Evolutionary conservation across 371 early-diverging fungal species (phyloP).

Genomic region (Mucor lusitanicus): DNA sequence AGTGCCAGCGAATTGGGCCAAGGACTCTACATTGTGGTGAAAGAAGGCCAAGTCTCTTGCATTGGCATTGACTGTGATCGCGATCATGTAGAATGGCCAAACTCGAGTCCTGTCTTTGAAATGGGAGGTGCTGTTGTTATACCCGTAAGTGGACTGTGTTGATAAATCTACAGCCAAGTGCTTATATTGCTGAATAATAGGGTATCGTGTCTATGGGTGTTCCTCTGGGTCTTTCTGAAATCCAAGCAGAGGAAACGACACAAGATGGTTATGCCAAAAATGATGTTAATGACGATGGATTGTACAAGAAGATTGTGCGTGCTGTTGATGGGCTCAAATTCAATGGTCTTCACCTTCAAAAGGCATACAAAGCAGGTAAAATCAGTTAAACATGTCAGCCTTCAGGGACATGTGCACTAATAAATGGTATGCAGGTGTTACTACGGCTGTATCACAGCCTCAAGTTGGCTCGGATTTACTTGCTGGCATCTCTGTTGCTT

Average conservation of each 20-base stretch:
- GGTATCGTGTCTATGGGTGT: conserved; percentile 56
- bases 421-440: conserved; percentile 36
- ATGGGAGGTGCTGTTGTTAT: conserved; percentile 47
- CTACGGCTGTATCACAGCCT: conserved; percentile 58
- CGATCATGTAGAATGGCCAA: conserved; percentile 44
- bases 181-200: conserved; percentile 16
- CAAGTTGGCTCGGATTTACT: conserved; percentile 31
- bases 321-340: conserved; percentile 68
- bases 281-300: conserved; percentile 29
- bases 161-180: not conserved
- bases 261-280: conserved; percentile 55
- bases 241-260: conserved; percentile 55
- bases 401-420: not conserved
- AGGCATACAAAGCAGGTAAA: conserved; percentile 66
- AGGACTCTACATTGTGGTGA: conserved; percentile 47
- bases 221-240: conserved; percentile 60
- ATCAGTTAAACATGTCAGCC: not conserved
- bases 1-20: not conserved
- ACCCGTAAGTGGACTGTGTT: conserved; percentile 27
- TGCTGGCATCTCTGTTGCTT: conserved; percentile 61
- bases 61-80: conserved; percentile 51
- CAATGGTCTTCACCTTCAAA: conserved; percentile 58
- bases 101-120: conserved; percentile 43
- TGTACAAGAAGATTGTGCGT: conserved; percentile 34
- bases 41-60: conserved; percentile 55